Conservation (phyloP, 2,329 filamentous ascomycete genomes). For the Fusarium kyushuense region DNA sequence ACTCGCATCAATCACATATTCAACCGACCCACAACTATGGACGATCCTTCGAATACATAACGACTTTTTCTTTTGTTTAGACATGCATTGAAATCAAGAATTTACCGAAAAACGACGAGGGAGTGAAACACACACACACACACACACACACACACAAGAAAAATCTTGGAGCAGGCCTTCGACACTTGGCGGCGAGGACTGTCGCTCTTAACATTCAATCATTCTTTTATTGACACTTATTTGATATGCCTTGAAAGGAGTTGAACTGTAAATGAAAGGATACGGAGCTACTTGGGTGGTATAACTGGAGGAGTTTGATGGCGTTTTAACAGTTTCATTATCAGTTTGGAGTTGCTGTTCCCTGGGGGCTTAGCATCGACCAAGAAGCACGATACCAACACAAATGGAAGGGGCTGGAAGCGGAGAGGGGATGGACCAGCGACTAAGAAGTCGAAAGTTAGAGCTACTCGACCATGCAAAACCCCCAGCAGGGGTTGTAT, state of each 20-base stretch:
- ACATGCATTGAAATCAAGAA: slow-evolving; percentile 39
- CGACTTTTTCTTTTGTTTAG: slow-evolving; percentile 48
- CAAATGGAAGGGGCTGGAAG: slow-evolving; percentile 30
- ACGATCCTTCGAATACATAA: slow-evolving; percentile 43
- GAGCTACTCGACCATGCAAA: slow-evolving; percentile 8
- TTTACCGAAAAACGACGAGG: slow-evolving; percentile 40
- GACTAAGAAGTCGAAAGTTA: slow-evolving; percentile 27
- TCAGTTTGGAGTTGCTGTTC: slow-evolving; percentile 42
- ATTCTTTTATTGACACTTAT: slow-evolving; percentile 31
- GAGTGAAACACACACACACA: slow-evolving; percentile 15
- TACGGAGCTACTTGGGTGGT: slow-evolving; percentile 37
- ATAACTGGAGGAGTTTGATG: slow-evolving; percentile 47
- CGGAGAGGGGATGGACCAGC: slow-evolving; percentile 29
- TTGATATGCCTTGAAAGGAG: slow-evolving; percentile 36
- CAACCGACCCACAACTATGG: slow-evolving; percentile 19
- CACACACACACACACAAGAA: slow-evolving; percentile 17
- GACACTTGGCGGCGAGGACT: slow-evolving; percentile 24
- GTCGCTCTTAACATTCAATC: slow-evolving; percentile 29
- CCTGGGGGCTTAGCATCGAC: slow-evolving; percentile 42
- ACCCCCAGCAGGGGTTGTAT: slow-evolving; percentile 20
- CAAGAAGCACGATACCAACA: slow-evolving; percentile 48
- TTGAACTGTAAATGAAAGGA: slow-evolving; percentile 34
- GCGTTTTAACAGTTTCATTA: slow-evolving; percentile 44
- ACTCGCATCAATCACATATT: slow-evolving; percentile 16
- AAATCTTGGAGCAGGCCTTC: slow-evolving; percentile 30